Percentiles rank a stretch among this genome's conserved stretches.
phyloP scores from a whole-genome alignment of 352 stramenopile species.

The Globisporangium cederbergense region DNA sequence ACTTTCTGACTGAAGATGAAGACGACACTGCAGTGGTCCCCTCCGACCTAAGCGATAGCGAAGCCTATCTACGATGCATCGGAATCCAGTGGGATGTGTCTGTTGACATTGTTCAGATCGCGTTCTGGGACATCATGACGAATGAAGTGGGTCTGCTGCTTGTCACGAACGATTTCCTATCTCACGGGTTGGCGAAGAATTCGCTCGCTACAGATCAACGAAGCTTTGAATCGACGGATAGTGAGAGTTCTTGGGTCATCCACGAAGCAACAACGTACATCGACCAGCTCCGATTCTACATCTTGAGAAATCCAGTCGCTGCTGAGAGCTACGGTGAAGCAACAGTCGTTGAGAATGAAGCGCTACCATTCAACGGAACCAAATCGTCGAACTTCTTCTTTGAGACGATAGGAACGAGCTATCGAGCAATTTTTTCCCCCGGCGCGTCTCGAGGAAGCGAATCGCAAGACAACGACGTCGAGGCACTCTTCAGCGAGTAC shows the following conservation, averaged over 20 bases:
- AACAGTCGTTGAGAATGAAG: conserved; percentile 7
- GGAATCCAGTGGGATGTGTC: conserved; percentile 69
- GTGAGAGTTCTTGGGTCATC: conserved; percentile 29
- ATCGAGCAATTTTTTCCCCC: conserved; percentile 28
- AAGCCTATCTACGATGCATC: conserved; percentile 26
- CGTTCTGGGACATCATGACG: conserved; percentile 61
- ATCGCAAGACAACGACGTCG: conserved; percentile 24
- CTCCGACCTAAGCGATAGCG: background rate
- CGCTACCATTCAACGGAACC: conserved; percentile 29
- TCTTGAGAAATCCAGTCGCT: conserved; percentile 31
- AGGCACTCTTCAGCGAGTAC: conserved; percentile 28
- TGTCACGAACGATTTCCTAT: conserved; percentile 49
- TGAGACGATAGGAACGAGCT: conserved; percentile 59
- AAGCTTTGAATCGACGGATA: background rate
- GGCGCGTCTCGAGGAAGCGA: conserved; percentile 17
- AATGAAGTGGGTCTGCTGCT: conserved; percentile 53
- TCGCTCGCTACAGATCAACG: background rate
- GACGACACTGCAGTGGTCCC: conserved; percentile 9
- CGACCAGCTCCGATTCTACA: conserved; percentile 50
- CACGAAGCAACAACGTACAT: conserved; percentile 63
- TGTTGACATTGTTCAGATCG: conserved; percentile 48
- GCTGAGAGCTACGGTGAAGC: conserved; percentile 14
- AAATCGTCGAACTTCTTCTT: conserved; percentile 55
- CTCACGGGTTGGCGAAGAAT: conserved; percentile 38
- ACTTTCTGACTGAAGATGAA: conserved; percentile 42